These are phyloP conservation scores for Parascedosporium putredinis DNA, from an alignment of 2,329 filamentous ascomycete genomes.

Conservation along the genomic window DNA sequence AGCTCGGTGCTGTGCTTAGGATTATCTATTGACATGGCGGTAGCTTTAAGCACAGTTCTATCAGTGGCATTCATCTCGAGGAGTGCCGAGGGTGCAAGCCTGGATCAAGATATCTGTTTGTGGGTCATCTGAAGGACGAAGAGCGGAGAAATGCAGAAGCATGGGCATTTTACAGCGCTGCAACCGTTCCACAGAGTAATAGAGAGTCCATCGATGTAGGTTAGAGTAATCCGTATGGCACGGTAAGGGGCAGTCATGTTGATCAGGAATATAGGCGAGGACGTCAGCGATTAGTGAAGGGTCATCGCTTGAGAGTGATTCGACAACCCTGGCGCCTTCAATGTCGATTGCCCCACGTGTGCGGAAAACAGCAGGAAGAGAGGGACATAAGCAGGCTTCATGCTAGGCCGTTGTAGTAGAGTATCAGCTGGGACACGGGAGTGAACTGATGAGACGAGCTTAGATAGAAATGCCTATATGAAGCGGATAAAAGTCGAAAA, in stretches of 20 bases:
- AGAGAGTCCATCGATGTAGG: constrained; percentile 15
- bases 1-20: not conserved
- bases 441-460: not conserved
- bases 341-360: constrained; percentile 11
- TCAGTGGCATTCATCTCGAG: not conserved
- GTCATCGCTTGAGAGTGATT: constrained; percentile 10
- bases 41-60: not conserved
- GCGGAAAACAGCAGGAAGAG: not conserved
- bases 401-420: not conserved
- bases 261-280: constrained; percentile 13
- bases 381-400: not conserved
- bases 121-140: not conserved
- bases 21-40: not conserved
- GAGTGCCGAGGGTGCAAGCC: not conserved
- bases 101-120: not conserved
- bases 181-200: constrained; percentile 14
- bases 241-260: constrained; percentile 14
- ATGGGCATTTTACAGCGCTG: constrained; percentile 9
- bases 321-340: constrained; percentile 11
- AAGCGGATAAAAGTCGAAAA: not conserved
- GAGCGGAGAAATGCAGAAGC: not conserved
- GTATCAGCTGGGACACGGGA: not conserved
- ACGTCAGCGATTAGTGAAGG: constrained; percentile 14
- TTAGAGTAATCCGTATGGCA: constrained; percentile 14
- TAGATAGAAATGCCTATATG: not conserved